Conservation (phyloP, 2,329 filamentous ascomycete genomes). For the Arthroderma uncinatum region DNA sequence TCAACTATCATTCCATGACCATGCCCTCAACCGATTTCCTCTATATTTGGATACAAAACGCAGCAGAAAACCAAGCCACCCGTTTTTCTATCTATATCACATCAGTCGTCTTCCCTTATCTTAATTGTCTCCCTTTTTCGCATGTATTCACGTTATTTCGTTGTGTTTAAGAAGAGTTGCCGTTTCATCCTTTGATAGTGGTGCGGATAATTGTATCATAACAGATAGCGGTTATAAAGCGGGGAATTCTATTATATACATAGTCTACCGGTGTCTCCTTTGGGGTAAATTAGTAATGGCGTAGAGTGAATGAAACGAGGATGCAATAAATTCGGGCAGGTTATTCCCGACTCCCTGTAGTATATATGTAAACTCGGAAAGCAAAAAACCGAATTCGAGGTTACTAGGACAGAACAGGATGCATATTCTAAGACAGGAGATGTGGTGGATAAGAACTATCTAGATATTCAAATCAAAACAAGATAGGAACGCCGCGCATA, state of each 20-base stretch:
- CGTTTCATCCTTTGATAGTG: conserved; percentile 1
- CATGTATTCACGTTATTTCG: conserved; percentile 5
- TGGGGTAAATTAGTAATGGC: too few relatives aligned
- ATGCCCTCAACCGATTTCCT: neutral
- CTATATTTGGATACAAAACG: conserved; percentile 2
- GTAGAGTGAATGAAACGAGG: too few relatives aligned
- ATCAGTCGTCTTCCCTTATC: neutral
- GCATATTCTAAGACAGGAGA: conserved; percentile 4
- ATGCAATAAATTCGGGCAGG: neutral
- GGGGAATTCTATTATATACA: neutral
- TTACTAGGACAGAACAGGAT: neutral
- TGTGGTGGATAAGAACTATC: neutral
- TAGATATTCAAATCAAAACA: conserved; percentile 3
- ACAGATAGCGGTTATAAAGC: conserved; percentile 7
- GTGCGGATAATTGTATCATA: conserved; percentile 8
- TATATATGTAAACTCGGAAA: neutral
- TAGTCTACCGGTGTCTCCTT: too few relatives aligned
- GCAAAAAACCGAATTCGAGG: neutral
- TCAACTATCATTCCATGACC: neutral
- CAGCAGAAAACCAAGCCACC: neutral
- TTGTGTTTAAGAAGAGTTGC: conserved; percentile 3
- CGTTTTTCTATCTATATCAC: neutral
- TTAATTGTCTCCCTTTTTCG: neutral
- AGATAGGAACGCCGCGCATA: conserved; percentile 2
- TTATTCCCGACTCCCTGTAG: neutral